Percentiles rank a stretch among this genome's conserved stretches.
phyloP scores from a whole-genome alignment of 2,329 filamentous ascomycete species.

The Calonectria naviculata region DNA sequence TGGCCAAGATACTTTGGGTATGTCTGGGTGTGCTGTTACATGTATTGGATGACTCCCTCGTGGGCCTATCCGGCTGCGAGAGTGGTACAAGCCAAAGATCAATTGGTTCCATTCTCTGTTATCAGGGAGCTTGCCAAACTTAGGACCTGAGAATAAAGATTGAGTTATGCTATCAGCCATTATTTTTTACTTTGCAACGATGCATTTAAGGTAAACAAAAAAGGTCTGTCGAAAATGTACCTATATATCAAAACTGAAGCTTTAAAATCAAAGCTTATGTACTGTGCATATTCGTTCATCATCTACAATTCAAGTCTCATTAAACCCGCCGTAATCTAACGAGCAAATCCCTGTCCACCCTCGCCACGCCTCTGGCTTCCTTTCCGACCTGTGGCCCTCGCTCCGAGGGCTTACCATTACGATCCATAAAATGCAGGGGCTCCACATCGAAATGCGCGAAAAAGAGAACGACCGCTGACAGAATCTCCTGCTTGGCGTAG shows the following conservation, averaged over 20 bases:
- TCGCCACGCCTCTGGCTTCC: conserved; percentile 36
- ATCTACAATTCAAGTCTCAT: too few species aligned
- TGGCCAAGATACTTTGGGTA: conserved; percentile 24
- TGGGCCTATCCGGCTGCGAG: conserved; percentile 34
- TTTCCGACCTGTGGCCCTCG: conserved; percentile 35
- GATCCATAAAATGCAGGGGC: conserved; percentile 26
- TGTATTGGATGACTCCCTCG: conserved; percentile 35
- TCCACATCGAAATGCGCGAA: conserved; percentile 33
- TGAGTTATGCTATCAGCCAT: too few species aligned
- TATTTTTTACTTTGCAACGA: too few species aligned
- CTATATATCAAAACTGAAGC: too few species aligned
- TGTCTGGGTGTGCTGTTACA: conserved; percentile 25
- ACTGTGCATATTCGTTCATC: too few species aligned
- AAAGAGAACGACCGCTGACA: conserved; percentile 32
- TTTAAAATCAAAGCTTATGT: too few species aligned
- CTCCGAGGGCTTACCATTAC: conserved; percentile 23
- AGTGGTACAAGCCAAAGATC: conserved; percentile 22
- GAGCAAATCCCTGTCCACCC: conserved; percentile 34
- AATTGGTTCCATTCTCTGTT: conserved; percentile 18
- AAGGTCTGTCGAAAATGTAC: background rate
- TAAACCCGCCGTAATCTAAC: conserved; percentile 28
- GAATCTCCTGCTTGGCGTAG: conserved; percentile 41
- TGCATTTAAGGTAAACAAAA: too few species aligned
- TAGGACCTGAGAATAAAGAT: background rate
- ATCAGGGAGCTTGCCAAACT: background rate